Conservation (phyloP, 169 alveolate species). For the Pseudocohnilembus persalinus region DNA sequence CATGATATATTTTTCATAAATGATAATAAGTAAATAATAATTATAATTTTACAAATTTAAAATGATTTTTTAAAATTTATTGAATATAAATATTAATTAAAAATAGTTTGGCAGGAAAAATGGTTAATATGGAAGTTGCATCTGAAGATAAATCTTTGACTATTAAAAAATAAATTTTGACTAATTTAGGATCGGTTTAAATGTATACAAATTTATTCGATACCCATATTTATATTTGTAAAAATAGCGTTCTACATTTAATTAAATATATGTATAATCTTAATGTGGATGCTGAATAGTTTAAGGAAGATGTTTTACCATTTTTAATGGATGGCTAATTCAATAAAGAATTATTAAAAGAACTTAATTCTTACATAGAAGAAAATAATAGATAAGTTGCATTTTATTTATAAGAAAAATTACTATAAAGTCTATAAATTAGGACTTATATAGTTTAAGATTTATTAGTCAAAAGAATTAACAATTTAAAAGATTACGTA, state of each 20-base stretch:
- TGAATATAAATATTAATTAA: not conserved
- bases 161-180: conserved; percentile 18
- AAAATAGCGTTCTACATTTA: not conserved
- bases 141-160: not conserved
- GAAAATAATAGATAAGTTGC: not conserved
- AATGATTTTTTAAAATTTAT: conserved; percentile 1
- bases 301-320: conserved; percentile 32
- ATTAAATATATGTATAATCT: not conserved
- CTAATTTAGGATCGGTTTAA: not conserved
- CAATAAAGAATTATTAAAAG: conserved; percentile 7
- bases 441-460: not conserved
- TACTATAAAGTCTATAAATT: not conserved
- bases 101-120: not conserved
- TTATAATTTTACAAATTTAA: not conserved
- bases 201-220: conserved; percentile 39
- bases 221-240: conserved; percentile 36
- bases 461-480: not conserved
- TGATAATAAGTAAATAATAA: not conserved
- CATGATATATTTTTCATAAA: not conserved
- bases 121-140: not conserved
- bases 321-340: conserved; percentile 9
- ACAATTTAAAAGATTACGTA: not conserved
- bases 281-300: not conserved
- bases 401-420: too few species aligned
- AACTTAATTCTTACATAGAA: not conserved